Evolutionary conservation across 306 rosid genomes (phyloP).

Genomic region (Lathyrus tuberosus): DNA sequence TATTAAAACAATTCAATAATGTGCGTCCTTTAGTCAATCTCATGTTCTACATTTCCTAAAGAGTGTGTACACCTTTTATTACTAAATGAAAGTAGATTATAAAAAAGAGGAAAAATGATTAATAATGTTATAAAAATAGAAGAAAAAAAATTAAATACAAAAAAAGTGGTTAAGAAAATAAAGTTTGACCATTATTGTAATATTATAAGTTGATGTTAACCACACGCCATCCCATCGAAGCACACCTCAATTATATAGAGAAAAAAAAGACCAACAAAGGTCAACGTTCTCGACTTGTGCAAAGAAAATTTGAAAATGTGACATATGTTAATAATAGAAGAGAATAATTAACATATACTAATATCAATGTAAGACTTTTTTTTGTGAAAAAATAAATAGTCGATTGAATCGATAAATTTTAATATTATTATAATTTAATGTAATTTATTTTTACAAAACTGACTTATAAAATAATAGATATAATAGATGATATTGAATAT

Average conservation of each 20-base stretch:
- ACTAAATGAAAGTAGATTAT: neutral
- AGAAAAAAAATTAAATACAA: neutral
- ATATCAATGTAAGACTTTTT: no score
- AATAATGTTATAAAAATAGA: conserved; percentile 1
- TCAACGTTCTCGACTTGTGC: neutral
- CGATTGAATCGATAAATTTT: no score
- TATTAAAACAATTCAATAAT: no score
- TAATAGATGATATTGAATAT: no score
- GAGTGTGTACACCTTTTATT: neutral
- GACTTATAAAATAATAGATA: no score
- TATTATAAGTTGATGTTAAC: conserved; percentile 3
- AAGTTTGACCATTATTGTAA: neutral
- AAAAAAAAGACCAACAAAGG: neutral
- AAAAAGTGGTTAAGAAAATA: neutral
- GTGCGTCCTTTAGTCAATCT: neutral
- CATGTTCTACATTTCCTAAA: neutral
- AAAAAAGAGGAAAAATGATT: neutral
- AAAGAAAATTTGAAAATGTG: neutral
- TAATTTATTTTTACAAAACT: no score
- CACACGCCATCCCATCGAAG: neutral
- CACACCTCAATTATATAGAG: conserved; percentile 17
- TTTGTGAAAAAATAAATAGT: no score
- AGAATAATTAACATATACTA: neutral
- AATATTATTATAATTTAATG: no score
- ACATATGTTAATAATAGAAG: neutral